Evolutionary conservation across 78 protist species (phyloP).

Genomic region (Salpingoeca rosetta): DNA sequence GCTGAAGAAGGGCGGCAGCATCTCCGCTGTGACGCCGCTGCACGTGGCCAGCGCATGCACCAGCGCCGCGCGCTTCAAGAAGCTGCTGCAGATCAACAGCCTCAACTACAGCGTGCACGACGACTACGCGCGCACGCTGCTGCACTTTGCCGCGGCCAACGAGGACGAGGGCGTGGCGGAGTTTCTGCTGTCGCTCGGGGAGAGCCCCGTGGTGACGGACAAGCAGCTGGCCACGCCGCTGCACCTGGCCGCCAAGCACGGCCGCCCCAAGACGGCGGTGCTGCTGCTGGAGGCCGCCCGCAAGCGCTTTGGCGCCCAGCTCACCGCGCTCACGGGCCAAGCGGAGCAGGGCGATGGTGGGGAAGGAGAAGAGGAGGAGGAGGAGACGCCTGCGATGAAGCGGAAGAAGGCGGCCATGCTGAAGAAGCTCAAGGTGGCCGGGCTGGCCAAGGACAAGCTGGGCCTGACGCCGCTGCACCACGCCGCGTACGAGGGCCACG

Average conservation of each 20-base stretch:
- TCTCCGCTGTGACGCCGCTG: not conserved
- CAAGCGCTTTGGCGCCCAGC: not conserved
- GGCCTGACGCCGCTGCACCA: conserved; percentile 23
- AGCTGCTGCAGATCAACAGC: not conserved
- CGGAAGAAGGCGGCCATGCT: not conserved
- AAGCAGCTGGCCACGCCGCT: not conserved
- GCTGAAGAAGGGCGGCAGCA: not conserved
- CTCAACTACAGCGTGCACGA: not conserved
- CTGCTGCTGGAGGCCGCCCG: not conserved
- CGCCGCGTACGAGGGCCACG: conserved; percentile 17
- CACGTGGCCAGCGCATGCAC: not conserved
- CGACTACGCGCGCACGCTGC: not conserved
- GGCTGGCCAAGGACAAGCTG: not conserved
- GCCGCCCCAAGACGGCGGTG: not conserved
- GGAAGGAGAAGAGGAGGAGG: not conserved
- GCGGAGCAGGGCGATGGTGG: not conserved
- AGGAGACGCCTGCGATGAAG: not conserved
- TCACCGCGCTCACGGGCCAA: not conserved
- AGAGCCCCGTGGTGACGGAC: not conserved
- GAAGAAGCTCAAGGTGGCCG: not conserved
- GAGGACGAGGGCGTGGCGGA: not conserved
- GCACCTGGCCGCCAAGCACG: not conserved
- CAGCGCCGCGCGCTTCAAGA: not conserved
- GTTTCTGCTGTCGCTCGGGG: not conserved
- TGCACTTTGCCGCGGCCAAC: conserved; percentile 18